Conservation (phyloP, 495 filamentous ascomycete genomes). For the Chlorociboria aeruginascens region DNA sequence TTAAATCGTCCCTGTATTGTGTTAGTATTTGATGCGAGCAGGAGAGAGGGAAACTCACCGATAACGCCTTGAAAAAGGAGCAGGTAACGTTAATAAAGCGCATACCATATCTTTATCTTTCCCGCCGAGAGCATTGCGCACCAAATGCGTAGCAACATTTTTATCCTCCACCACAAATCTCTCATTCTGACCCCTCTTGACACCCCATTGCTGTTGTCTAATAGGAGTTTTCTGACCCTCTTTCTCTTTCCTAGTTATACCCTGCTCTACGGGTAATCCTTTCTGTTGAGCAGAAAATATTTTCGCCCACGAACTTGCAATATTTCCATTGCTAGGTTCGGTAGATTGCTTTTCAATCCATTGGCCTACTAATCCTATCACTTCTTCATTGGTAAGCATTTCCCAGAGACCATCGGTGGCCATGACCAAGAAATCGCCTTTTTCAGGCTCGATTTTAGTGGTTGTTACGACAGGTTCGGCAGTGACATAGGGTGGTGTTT, state of each 20-base stretch:
- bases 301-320: constrained; percentile 39
- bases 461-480: constrained; percentile 92
- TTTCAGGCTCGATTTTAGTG: constrained; percentile 82
- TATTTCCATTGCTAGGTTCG: constrained; percentile 24
- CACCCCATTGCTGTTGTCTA: constrained; percentile 74
- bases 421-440: constrained; percentile 92
- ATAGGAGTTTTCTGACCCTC: constrained; percentile 61
- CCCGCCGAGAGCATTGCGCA: constrained; percentile 90
- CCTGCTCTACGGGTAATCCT: constrained; percentile 46
- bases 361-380: constrained; percentile 88
- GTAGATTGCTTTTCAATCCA: constrained; percentile 76
- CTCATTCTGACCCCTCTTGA: constrained; percentile 51
- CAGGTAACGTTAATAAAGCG: constrained; percentile 81
- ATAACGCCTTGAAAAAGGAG: constrained; percentile 82
- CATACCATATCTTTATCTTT: constrained; percentile 90
- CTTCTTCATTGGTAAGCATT: constrained; percentile 98
- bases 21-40: neutral
- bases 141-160: constrained; percentile 91
- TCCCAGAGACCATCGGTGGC: constrained; percentile 98
- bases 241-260: constrained; percentile 14
- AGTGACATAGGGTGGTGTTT: constrained; percentile 94
- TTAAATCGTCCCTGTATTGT: constrained; percentile 68
- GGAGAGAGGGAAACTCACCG: constrained; percentile 38
- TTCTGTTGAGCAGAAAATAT: constrained; percentile 39
- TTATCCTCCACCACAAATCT: constrained; percentile 91